phyloP scores from a whole-genome alignment of 1,284 basidiomycete species.

The Phlebopus sp. region DNA sequence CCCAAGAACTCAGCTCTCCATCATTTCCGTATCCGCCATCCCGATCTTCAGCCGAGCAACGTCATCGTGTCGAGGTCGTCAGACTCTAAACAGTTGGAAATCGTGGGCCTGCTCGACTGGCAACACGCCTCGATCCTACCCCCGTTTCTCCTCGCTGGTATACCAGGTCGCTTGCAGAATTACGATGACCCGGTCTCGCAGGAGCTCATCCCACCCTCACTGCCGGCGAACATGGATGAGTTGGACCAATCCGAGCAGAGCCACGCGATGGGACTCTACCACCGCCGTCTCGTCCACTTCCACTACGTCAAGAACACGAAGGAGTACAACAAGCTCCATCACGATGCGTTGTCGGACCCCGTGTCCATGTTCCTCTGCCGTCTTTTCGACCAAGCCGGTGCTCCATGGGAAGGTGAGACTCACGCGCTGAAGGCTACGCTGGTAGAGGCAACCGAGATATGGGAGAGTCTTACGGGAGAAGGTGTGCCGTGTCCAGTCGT shows the following conservation, averaged over 20 bases:
- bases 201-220: conserved; percentile 34
- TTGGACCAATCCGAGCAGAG: conserved; percentile 29
- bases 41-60: conserved; percentile 39
- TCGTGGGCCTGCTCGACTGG: conserved; percentile 43
- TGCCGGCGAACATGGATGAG: conserved; percentile 40
- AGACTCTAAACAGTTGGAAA: conserved; percentile 29
- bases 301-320: conserved; percentile 43
- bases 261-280: conserved; percentile 34
- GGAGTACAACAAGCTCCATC: conserved; percentile 40
- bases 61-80: conserved; percentile 35
- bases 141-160: conserved; percentile 42
- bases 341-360: conserved; percentile 36
- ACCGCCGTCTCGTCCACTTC: conserved; percentile 43
- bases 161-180: conserved; percentile 46
- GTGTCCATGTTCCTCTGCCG: conserved; percentile 32
- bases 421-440: conserved; percentile 39
- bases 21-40: conserved; percentile 48
- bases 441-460: conserved; percentile 37
- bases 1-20: conserved; percentile 33
- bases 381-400: conserved; percentile 40
- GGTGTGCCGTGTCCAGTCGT: conserved; percentile 42
- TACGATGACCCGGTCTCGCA: conserved; percentile 40
- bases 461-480: conserved; percentile 37
- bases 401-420: conserved; percentile 48
- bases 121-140: conserved; percentile 47